phyloP scores from a whole-genome alignment of 192 early-diverging fungal genomes.

The Piromyces finnis region DNA sequence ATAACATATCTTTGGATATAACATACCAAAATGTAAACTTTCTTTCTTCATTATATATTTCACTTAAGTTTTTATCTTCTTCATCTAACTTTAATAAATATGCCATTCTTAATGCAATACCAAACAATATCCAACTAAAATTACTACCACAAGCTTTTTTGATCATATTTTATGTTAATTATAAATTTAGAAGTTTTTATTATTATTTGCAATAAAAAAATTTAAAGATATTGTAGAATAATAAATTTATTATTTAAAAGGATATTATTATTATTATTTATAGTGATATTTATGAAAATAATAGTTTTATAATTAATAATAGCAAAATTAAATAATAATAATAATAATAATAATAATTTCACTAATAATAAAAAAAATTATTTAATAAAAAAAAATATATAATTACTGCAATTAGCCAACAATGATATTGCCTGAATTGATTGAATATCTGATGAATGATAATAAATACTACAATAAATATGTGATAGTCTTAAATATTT shows the following conservation, averaged over 20 bases:
- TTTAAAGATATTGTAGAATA: too few relatives aligned
- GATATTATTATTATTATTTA: too few relatives aligned
- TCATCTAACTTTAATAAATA: neutral
- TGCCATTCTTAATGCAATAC: neutral
- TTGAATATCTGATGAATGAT: neutral
- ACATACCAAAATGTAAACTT: neutral
- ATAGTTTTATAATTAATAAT: too few relatives aligned
- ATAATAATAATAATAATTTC: neutral
- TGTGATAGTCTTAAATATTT: neutral
- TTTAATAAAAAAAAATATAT: too few relatives aligned
- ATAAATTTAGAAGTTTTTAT: too few relatives aligned
- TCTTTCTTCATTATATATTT: neutral
- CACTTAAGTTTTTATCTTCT: neutral
- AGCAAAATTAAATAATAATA: neutral
- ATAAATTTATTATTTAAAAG: too few relatives aligned
- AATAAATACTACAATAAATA: neutral
- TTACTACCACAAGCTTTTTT: neutral
- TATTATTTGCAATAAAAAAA: too few relatives aligned
- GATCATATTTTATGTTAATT: too few relatives aligned
- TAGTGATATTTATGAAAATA: too few relatives aligned
- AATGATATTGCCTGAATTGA: neutral
- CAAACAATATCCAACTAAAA: neutral
- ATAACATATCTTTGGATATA: neutral
- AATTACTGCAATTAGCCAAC: neutral
- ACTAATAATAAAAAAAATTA: neutral